A percentile compares a stretch with the other conserved stretches of the same genome.
Evolutionary conservation across 305 asterid genomes (phyloP).

Genomic region (Fraxinus sp.): DNA sequence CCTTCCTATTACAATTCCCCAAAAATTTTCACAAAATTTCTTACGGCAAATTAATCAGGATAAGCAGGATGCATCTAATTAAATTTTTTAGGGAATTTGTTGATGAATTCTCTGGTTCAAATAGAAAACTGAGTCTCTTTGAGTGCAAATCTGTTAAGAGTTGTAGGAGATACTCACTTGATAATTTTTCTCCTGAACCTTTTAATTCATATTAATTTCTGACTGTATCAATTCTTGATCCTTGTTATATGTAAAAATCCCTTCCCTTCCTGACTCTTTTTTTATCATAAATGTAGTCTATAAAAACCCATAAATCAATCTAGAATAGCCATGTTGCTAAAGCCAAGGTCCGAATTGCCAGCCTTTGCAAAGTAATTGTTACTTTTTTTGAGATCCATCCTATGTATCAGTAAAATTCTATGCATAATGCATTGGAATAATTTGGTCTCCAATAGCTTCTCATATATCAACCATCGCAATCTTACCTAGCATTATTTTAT

Average conservation of each 20-base stretch:
- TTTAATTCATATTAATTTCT: neutral
- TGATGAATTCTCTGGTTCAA: neutral
- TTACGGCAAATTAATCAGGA: neutral
- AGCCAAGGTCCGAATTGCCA: neutral
- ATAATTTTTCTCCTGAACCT: neutral
- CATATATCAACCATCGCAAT: constrained; percentile 13
- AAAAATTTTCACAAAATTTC: neutral
- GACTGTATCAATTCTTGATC: constrained; percentile 9
- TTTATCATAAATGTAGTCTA: neutral
- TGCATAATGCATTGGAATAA: constrained; percentile 10
- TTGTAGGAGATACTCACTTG: neutral
- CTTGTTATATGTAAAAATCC: neutral
- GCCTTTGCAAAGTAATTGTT: constrained; percentile 4
- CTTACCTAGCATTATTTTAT: constrained; percentile 6
- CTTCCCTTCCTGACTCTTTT: neutral
- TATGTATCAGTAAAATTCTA: constrained; percentile 6
- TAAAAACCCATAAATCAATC: neutral
- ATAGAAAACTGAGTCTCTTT: neutral
- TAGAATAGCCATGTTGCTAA: constrained; percentile 2
- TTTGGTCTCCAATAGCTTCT: constrained; percentile 23
- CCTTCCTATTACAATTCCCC: neutral
- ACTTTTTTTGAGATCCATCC: neutral
- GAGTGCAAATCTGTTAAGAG: neutral
- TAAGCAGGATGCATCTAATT: neutral
- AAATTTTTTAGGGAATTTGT: neutral